These are phyloP conservation scores for Cercospora sp. DNA, from an alignment of 2,329 filamentous ascomycete species.

Conservation along the genomic window DNA sequence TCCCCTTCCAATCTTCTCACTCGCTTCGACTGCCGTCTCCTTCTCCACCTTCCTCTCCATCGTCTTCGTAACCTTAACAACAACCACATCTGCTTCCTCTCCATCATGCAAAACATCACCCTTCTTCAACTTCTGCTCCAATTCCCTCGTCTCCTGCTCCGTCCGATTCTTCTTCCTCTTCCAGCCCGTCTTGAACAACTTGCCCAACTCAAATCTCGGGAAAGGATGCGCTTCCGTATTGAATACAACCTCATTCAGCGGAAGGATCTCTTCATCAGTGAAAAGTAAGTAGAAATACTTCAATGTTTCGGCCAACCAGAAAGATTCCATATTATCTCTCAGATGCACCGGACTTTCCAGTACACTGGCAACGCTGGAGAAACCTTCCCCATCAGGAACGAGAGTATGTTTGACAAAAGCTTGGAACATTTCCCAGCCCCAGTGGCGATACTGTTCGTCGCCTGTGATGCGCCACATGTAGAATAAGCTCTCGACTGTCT, in stretches of 20 bases:
- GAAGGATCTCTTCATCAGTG: slow-evolving; percentile 76
- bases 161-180: slow-evolving; percentile 58
- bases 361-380: slow-evolving; percentile 77
- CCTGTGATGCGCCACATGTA: slow-evolving; percentile 99
- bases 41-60: slow-evolving; percentile 18
- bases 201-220: slow-evolving; percentile 79
- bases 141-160: slow-evolving; percentile 13
- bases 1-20: neutral
- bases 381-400: slow-evolving; percentile 75
- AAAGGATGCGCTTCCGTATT: slow-evolving; percentile 96
- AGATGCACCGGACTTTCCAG: slow-evolving; percentile 66
- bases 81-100: slow-evolving; percentile 21
- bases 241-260: slow-evolving; percentile 82
- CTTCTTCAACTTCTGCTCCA: slow-evolving; percentile 17
- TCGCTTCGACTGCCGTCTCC: slow-evolving; percentile 8
- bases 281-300: slow-evolving; percentile 98
- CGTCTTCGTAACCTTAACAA: slow-evolving; percentile 29
- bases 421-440: slow-evolving; percentile 99
- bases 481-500: slow-evolving; percentile 94
- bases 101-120: slow-evolving; percentile 25
- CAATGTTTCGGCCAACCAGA: slow-evolving; percentile 96
- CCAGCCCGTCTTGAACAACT: slow-evolving; percentile 80
- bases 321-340: slow-evolving; percentile 96
- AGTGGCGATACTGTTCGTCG: slow-evolving; percentile 83
- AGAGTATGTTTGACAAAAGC: slow-evolving; percentile 84